Evolutionary conservation across 495 filamentous ascomycete genomes (phyloP).

Genomic region (Aspergillus coremiiformis): DNA sequence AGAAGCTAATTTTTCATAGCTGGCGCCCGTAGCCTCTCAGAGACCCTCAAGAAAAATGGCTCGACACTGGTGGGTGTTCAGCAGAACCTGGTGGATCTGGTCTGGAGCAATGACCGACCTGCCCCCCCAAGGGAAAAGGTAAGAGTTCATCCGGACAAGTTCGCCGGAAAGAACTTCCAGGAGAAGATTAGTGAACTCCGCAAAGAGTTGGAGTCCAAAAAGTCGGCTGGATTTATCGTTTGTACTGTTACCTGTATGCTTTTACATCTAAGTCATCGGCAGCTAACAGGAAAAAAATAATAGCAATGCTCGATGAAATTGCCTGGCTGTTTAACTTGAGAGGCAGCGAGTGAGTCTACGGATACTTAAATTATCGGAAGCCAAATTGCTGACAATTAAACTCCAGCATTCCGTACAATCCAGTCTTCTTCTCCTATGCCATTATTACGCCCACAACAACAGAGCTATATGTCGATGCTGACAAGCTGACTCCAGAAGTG

Average conservation of each 20-base stretch:
- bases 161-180: conserved; percentile 72
- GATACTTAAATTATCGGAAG: neutral
- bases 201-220: conserved; percentile 89
- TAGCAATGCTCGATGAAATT: conserved; percentile 89
- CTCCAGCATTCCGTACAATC: conserved; percentile 88
- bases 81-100: conserved; percentile 77
- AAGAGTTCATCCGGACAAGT: conserved; percentile 60
- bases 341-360: conserved; percentile 66
- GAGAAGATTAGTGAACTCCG: conserved; percentile 82
- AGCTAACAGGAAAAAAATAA: conserved; percentile 14
- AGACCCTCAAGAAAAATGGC: conserved; percentile 81
- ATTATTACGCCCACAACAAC: conserved; percentile 74
- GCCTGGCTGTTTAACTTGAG: conserved; percentile 97
- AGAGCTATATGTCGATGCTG: conserved; percentile 76
- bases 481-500: conserved; percentile 65
- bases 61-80: conserved; percentile 62
- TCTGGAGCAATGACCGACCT: conserved; percentile 75
- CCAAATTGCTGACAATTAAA: conserved; percentile 1
- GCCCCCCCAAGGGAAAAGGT: conserved; percentile 68
- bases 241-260: conserved; percentile 41
- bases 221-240: conserved; percentile 78
- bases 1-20: conserved; percentile 31
- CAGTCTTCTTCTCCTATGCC: conserved; percentile 97
- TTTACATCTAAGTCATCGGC: neutral
- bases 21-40: conserved; percentile 76